Percentiles rank a stretch among this genome's conserved stretches.
These are phyloP conservation scores for Pleurotus ostreatus DNA, from an alignment of 768 basidiomycete genomes.

Conservation along the genomic window DNA sequence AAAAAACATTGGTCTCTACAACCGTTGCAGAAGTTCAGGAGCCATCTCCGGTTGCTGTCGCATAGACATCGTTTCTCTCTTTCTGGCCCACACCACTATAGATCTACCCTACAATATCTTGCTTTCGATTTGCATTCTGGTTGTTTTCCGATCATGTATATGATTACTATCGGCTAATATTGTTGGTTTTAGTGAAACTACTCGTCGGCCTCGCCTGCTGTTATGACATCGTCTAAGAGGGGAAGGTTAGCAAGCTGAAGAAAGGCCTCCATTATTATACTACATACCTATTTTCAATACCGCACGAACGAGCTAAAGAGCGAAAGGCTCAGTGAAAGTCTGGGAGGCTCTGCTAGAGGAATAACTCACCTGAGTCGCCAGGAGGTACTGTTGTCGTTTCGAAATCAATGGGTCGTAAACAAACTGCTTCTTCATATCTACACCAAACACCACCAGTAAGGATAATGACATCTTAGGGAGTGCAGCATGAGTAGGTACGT, in stretches of 20 bases:
- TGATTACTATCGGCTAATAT: slow-evolving; percentile 9
- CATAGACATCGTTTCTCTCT: neutral
- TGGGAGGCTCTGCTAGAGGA: no score
- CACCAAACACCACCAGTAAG: neutral
- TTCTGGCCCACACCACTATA: no score
- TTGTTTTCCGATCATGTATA: slow-evolving; percentile 1
- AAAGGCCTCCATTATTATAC: slow-evolving; percentile 16
- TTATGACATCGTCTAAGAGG: slow-evolving; percentile 70
- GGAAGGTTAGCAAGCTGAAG: slow-evolving; percentile 7
- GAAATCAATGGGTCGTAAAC: slow-evolving; percentile 97
- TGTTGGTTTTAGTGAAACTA: slow-evolving; percentile 26
- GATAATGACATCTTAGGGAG: neutral
- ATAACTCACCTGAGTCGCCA: slow-evolving; percentile 81
- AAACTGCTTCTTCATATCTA: slow-evolving; percentile 97
- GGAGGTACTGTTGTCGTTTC: slow-evolving; percentile 92
- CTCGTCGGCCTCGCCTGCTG: slow-evolving; percentile 66
- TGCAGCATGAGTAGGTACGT: slow-evolving; percentile 17
- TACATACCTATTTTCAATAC: slow-evolving; percentile 78
- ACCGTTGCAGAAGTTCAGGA: slow-evolving; percentile 4
- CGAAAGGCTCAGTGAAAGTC: slow-evolving; percentile 5
- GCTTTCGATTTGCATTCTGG: neutral
- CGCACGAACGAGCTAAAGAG: slow-evolving; percentile 68
- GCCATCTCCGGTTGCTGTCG: neutral
- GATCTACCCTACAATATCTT: neutral
- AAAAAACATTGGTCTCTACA: neutral